phyloP scores from a whole-genome alignment of 2,329 filamentous ascomycete genomes.

The Corynespora cassiicola region DNA sequence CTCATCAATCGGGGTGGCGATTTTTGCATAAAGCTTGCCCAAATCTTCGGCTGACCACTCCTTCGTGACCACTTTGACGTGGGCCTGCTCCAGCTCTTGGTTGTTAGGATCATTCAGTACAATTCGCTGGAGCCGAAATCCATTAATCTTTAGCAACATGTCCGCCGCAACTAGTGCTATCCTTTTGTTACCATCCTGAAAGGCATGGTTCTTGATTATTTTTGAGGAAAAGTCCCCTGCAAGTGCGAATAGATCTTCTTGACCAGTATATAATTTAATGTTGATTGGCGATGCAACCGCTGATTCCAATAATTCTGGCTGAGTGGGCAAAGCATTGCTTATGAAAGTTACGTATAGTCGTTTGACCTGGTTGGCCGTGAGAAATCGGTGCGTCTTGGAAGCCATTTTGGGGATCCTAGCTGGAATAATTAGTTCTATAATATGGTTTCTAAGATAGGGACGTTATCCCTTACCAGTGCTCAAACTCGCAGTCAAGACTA shows the following conservation, averaged over 20 bases:
- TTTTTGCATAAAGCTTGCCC: conserved; percentile 13
- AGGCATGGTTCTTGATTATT: conserved; percentile 41
- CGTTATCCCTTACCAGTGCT: too few relatives aligned
- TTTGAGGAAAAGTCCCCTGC: conserved; percentile 34
- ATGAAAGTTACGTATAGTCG: too few relatives aligned
- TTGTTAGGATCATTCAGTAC: conserved; percentile 5
- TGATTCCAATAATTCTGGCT: conserved; percentile 30
- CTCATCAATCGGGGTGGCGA: conserved; percentile 1
- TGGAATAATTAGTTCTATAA: too few relatives aligned
- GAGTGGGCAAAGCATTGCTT: too few relatives aligned
- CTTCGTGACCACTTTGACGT: conserved; percentile 13
- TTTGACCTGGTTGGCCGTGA: too few relatives aligned
- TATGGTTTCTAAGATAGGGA: too few relatives aligned
- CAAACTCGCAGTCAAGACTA: too few relatives aligned
- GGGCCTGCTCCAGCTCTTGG: conserved; percentile 7
- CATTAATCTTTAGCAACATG: conserved; percentile 39
- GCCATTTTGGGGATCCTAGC: too few relatives aligned
- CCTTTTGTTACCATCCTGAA: conserved; percentile 38
- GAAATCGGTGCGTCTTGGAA: too few relatives aligned
- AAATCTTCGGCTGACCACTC: conserved; percentile 13
- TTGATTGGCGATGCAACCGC: conserved; percentile 33
- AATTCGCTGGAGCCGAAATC: conserved; percentile 24
- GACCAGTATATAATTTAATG: conserved; percentile 26
- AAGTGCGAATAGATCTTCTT: conserved; percentile 32
- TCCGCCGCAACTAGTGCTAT: conserved; percentile 36